Percentiles rank a stretch among this genome's conserved stretches.
Conservation (phyloP, 2,329 filamentous ascomycete genomes). For the Hymenotorrendiella dingleyae region DNA sequence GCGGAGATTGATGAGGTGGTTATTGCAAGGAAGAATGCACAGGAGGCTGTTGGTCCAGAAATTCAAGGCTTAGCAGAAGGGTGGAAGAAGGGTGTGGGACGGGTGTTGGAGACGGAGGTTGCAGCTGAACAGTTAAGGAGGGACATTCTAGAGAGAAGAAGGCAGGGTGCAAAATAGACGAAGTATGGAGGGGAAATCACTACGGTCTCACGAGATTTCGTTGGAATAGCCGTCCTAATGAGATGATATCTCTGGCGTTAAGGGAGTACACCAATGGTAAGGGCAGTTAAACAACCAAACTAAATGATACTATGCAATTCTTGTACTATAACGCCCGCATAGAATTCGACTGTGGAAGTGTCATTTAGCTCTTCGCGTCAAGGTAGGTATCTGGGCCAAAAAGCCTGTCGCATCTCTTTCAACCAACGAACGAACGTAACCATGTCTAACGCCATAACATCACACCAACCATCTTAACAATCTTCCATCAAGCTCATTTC, state of each 20-base stretch:
- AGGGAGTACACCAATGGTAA: too few species aligned
- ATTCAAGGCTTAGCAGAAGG: slow-evolving; percentile 66
- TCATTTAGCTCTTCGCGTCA: slow-evolving; percentile 24
- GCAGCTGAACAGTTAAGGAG: slow-evolving; percentile 67
- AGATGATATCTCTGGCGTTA: slow-evolving; percentile 13
- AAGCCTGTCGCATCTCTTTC: slow-evolving; percentile 23
- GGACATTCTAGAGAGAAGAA: slow-evolving; percentile 60
- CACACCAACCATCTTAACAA: slow-evolving; percentile 10
- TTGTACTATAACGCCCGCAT: background rate
- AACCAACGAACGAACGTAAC: slow-evolving; percentile 28
- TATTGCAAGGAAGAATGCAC: slow-evolving; percentile 59
- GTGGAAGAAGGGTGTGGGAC: slow-evolving; percentile 74
- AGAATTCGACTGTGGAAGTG: slow-evolving; percentile 12
- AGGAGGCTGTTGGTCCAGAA: slow-evolving; percentile 69
- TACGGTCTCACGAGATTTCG: too few species aligned
- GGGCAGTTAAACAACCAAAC: background rate
- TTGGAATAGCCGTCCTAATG: too few species aligned
- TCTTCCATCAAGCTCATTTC: slow-evolving; percentile 18
- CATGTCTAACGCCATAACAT: slow-evolving; percentile 26
- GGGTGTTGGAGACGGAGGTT: slow-evolving; percentile 79
- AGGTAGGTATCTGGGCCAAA: slow-evolving; percentile 26
- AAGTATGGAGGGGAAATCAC: background rate
- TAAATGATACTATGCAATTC: background rate
- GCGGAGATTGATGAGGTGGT: slow-evolving; percentile 70
- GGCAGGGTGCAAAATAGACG: slow-evolving; percentile 32